phyloP scores from a whole-genome alignment of 805 yeast species.

The Candida alai region DNA sequence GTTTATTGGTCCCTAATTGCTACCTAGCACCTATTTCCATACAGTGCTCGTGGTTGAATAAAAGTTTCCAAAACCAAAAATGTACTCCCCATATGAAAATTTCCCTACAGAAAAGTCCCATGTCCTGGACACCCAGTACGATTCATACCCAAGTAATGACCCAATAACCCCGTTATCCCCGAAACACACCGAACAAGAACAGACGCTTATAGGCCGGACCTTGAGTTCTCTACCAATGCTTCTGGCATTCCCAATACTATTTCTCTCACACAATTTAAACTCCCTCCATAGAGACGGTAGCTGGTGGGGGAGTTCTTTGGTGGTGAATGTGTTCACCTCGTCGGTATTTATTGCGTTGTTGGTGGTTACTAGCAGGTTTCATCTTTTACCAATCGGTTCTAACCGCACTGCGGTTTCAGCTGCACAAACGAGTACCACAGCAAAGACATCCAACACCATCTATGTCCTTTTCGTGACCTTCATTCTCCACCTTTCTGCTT shows the following conservation, averaged over 20 bases:
- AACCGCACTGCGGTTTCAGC: too few species aligned
- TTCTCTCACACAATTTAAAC: slow-evolving; percentile 20
- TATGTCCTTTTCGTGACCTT: neutral
- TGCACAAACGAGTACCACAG: neutral
- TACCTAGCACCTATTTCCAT: too few species aligned
- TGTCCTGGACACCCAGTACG: too few species aligned
- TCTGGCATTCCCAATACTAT: slow-evolving; percentile 28
- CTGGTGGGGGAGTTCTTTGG: slow-evolving; percentile 4
- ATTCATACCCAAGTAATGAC: too few species aligned
- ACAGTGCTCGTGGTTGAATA: too few species aligned
- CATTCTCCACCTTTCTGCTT: slow-evolving; percentile 20
- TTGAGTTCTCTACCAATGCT: slow-evolving; percentile 31
- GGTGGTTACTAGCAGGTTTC: neutral
- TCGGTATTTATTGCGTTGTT: slow-evolving; percentile 4
- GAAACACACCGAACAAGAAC: too few species aligned
- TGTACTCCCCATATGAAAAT: too few species aligned
- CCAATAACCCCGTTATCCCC: too few species aligned
- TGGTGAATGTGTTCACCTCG: slow-evolving; percentile 7
- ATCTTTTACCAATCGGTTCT: neutral
- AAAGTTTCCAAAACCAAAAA: too few species aligned
- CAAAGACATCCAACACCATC: slow-evolving; percentile 1
- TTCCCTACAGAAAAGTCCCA: too few species aligned
- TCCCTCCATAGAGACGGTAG: too few species aligned
- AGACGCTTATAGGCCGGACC: slow-evolving; percentile 7
- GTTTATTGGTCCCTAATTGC: too few species aligned